A percentile compares a stretch with the other conserved stretches of the same genome.
phyloP scores from a whole-genome alignment of 228 moss, liverwort and hornwort genomes.

The Sphagnum fallax region DNA sequence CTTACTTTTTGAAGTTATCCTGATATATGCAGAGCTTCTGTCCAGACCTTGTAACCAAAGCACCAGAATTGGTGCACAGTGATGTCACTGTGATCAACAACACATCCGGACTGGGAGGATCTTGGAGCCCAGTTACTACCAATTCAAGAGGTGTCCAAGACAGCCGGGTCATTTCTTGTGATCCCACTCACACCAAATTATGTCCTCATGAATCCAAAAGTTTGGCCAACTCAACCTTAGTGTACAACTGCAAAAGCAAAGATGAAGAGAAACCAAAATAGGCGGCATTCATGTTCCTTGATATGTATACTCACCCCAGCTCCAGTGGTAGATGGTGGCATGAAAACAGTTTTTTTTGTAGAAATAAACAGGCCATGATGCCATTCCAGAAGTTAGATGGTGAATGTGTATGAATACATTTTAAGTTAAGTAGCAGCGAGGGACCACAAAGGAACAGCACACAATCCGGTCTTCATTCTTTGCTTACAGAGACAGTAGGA shows the following conservation, averaged over 20 bases:
- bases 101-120: not conserved
- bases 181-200: not conserved
- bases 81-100: not conserved
- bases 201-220: constrained; percentile 1
- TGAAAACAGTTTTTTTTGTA: too few relatives aligned
- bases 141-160: not conserved
- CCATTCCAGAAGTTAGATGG: too few relatives aligned
- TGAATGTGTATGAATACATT: too few relatives aligned
- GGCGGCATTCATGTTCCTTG: too few relatives aligned
- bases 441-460: too few relatives aligned
- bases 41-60: constrained; percentile 2
- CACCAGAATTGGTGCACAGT: not conserved
- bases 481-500: too few relatives aligned
- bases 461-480: too few relatives aligned
- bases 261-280: not conserved
- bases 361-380: too few relatives aligned
- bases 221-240: not conserved
- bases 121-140: not conserved
- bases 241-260: not conserved
- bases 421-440: too few relatives aligned
- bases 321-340: too few relatives aligned
- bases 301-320: too few relatives aligned
- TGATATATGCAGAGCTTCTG: constrained; percentile 4
- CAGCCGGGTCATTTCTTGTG: constrained; percentile 4
- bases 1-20: not conserved